Evolutionary conservation across 2,329 filamentous ascomycete species (phyloP), one percentile per base, ranked within the genome.

Genomic region (Aureobasidium vineae): DNA sequence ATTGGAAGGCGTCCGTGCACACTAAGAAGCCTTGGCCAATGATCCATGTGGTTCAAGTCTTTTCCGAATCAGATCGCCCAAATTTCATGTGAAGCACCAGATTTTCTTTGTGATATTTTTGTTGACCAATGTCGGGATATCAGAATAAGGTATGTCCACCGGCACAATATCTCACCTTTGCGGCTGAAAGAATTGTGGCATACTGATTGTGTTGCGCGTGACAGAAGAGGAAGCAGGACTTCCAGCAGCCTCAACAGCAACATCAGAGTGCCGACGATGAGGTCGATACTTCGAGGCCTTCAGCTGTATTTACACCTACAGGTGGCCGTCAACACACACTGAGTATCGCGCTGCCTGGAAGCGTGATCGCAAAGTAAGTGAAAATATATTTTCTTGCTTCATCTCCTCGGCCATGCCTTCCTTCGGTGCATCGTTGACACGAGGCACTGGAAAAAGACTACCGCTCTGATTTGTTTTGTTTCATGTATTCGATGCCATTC

Each of bases 271-370:
- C 65, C 5, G 31, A 41, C 40, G 68, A 69, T 15, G 57, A 65
- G 36, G 66, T 66, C 49, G 83, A 86, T 70, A 87, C 85, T 3
- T 86, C 88, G 28, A 90, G 88, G 74, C 89, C 89, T 4, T 87
- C 86, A 5, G 86, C 88, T 10, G 79, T 88, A 43, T 94, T 91
- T 78, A 81, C 84, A 60, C 87, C 90, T 1, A 82, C 79, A 0
- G 82, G 83, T 53, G 87, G 88, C 41, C 82, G 91, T 70, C 79
- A 85, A 41, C 90, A 89, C 83, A 95, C 91, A 0, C 75, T 95
- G 21, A 93, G 89, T 49, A 83, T 95, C 40, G 91, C 91, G 3
- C 78, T 96, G 36, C 90, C 91, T 1, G 90, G 89, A 40, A 94
- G 90, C 74, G 86, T 95, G 52, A 84, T 94, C 66, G 82, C 87